Evolutionary conservation across 2,329 filamentous ascomycete genomes (phyloP), one percentile per base, ranked within the genome.

Genomic region (Pseudogymnoascus sp.): DNA sequence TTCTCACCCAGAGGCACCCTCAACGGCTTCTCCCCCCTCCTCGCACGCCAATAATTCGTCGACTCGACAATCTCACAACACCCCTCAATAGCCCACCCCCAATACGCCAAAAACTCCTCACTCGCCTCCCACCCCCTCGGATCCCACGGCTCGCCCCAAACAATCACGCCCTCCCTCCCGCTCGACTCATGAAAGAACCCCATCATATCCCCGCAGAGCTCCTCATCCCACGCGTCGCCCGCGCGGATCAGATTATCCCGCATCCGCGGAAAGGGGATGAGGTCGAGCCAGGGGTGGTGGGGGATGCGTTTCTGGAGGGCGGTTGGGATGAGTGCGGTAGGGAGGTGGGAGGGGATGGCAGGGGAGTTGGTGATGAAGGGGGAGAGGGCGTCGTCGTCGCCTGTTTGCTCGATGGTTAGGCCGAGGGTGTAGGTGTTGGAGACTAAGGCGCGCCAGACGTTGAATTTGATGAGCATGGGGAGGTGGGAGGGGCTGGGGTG

Each of bases 281-380:
- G 66, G 67, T 77, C 75, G 6, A 77, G 63, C 73, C 75, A 78
- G 1, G 74, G 74, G 43, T 76, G 74, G 45, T 77, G 76, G 1
- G 65, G 62, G 0, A 70, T 65, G 1, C 67, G 60, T 28, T 68
- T 65, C 63, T 77, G 75, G n/a, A 74, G 65, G 1, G 64, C 63
- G 5, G 74, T 76, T 1, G 75, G 74, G 4, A 64, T 67, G 3
- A 75, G 68, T 4, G 48, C 57, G 5, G 62, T 7, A 2, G 69
- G 68, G 13, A 66, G 67, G 21, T 64, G 61, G 10, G 16, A 19
- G n/a, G 7, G 8, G n/a, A 10, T n/a, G 14, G 10, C 10, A 1
- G 10, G n/a, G 8, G 25, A 19, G 51, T 11, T 34, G 2, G 51
- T 34, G 28, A 28, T 57, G 51, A 57, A 34, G n/a, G 48, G 48